Conservation (phyloP, 441 rosid species). For the Gossypium gossypioides region DNA sequence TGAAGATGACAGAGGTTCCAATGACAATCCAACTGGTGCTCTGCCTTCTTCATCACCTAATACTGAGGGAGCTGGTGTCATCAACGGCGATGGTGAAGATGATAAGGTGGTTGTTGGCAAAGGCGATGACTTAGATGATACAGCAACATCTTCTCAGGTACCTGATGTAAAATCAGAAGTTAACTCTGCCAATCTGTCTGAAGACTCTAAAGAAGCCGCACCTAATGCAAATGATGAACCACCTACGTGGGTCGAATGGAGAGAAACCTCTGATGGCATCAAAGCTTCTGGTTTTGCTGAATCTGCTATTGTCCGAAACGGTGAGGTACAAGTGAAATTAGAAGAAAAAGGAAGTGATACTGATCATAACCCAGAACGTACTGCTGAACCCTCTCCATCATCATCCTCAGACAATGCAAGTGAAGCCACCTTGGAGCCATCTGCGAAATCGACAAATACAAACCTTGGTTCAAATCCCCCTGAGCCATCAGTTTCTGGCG, state of each 20-base stretch:
- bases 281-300: slow-evolving; percentile 30
- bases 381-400: slow-evolving; percentile 21
- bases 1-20: slow-evolving; percentile 56
- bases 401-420: slow-evolving; percentile 22
- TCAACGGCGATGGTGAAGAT: slow-evolving; percentile 31
- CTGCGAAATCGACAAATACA: not conserved
- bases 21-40: slow-evolving; percentile 41
- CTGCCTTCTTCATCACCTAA: slow-evolving; percentile 60
- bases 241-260: slow-evolving; percentile 82
- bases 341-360: slow-evolving; percentile 13
- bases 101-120: slow-evolving; percentile 9
- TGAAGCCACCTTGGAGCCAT: not conserved
- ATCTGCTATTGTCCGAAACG: slow-evolving; percentile 29
- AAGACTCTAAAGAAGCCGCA: slow-evolving; percentile 35
- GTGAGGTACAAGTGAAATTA: slow-evolving; percentile 32
- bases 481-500: not conserved
- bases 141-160: slow-evolving; percentile 38
- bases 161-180: slow-evolving; percentile 35
- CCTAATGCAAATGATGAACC: slow-evolving; percentile 34
- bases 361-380: slow-evolving; percentile 6
- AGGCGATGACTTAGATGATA: slow-evolving; percentile 31
- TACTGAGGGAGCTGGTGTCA: slow-evolving; percentile 30
- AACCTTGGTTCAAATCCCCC: slow-evolving; percentile 8
- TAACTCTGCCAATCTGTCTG: slow-evolving; percentile 19
- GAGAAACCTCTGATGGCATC: slow-evolving; percentile 51